A percentile compares a stretch with the other conserved stretches of the same genome.
These are phyloP conservation scores for Chalaropsis ovoidea DNA, from an alignment of 2,329 filamentous ascomycete genomes.

Conservation along the genomic window DNA sequence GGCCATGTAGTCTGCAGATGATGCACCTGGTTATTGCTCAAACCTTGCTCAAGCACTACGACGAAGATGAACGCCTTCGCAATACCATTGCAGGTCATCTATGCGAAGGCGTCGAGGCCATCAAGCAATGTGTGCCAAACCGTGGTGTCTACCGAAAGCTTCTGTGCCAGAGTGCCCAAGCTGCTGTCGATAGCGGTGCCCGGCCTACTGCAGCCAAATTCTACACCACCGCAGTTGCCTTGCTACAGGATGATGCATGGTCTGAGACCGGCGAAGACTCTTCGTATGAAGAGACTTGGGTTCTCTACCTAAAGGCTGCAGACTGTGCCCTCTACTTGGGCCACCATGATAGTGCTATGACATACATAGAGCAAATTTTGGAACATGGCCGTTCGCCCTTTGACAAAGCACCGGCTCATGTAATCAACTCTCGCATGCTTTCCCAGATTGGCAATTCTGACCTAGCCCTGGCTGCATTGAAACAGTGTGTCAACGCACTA, in stretches of 20 bases:
- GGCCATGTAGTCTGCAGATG: constrained; percentile 57
- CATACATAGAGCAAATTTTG: constrained; percentile 61
- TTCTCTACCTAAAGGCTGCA: constrained; percentile 65
- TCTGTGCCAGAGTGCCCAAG: constrained; percentile 67
- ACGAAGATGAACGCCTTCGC: constrained; percentile 49
- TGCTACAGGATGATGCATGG: constrained; percentile 79
- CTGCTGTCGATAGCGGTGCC: constrained; percentile 71
- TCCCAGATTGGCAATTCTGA: constrained; percentile 62
- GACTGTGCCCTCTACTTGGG: constrained; percentile 76
- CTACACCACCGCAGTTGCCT: constrained; percentile 61
- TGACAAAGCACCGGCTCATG: constrained; percentile 75
- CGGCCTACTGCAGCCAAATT: constrained; percentile 73
- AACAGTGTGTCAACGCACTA: constrained; percentile 59
- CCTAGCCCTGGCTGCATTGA: constrained; percentile 58
- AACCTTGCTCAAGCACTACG: constrained; percentile 63
- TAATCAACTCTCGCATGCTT: constrained; percentile 70
- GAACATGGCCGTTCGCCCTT: constrained; percentile 57
- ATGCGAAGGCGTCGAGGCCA: constrained; percentile 63
- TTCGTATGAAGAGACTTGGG: constrained; percentile 76
- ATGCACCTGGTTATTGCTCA: constrained; percentile 91
- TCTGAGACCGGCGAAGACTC: constrained; percentile 52
- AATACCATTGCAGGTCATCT: constrained; percentile 75
- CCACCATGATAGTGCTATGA: constrained; percentile 56
- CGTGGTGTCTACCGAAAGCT: constrained; percentile 62
- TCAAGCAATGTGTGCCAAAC: constrained; percentile 52